Evolutionary conservation across 2,329 filamentous ascomycete genomes (phyloP).

Genomic region (Ophiostoma novo-ulmi): DNA sequence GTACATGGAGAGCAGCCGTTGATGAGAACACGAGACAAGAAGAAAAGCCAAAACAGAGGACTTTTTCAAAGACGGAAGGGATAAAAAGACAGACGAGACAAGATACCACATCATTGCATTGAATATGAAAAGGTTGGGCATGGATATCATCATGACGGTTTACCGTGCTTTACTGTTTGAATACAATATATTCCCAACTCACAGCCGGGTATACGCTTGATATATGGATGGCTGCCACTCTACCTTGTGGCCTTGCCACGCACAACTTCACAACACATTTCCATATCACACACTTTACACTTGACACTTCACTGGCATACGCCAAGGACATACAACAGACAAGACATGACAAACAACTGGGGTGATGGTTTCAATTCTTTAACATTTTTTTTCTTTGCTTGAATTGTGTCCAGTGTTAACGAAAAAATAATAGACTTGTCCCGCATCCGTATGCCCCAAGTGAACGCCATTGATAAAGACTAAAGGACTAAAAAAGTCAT

Average conservation of each 20-base stretch:
- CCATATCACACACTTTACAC: neutral
- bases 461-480: constrained; percentile 15
- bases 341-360: neutral
- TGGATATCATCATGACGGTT: neutral
- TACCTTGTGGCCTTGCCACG: no score
- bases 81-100: neutral
- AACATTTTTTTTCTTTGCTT: constrained; percentile 18
- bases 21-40: neutral
- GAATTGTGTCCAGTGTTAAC: constrained; percentile 7
- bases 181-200: neutral
- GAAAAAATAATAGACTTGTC: constrained; percentile 11
- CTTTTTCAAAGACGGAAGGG: neutral
- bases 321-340: neutral
- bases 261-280: no score
- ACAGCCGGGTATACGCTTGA: no score
- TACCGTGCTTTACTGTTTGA: neutral
- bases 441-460: constrained; percentile 15
- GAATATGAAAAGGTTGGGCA: neutral
- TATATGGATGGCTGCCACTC: no score
- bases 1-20: neutral
- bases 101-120: constrained; percentile 2
- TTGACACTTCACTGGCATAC: neutral
- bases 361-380: constrained; percentile 16
- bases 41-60: neutral
- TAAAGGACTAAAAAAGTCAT: neutral